These are phyloP conservation scores for Penicillium rolfsii DNA, from an alignment of 2,329 filamentous ascomycete species.

Conservation along the genomic window DNA sequence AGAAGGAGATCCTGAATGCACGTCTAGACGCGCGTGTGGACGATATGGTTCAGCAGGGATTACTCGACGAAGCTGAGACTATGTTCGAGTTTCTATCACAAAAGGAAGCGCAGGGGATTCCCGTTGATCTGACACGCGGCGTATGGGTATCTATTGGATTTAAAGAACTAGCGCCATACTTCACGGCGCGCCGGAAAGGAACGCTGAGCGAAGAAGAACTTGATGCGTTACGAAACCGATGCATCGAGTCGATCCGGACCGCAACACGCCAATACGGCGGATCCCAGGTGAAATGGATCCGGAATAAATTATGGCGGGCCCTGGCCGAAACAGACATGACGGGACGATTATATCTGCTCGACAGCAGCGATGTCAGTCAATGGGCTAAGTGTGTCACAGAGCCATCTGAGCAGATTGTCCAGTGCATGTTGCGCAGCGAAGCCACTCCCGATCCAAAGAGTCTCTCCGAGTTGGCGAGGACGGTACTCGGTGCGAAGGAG, in stretches of 20 bases:
- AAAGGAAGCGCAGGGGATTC: conserved; percentile 52
- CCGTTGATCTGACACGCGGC: conserved; percentile 73
- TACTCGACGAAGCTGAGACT: conserved; percentile 64
- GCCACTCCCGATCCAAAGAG: conserved; percentile 59
- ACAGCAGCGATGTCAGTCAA: conserved; percentile 69
- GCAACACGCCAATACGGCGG: conserved; percentile 87
- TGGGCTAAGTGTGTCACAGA: conserved; percentile 68
- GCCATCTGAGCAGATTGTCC: conserved; percentile 65
- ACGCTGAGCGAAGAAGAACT: conserved; percentile 46
- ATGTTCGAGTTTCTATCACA: conserved; percentile 55
- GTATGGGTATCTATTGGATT: conserved; percentile 98
- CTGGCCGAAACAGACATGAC: conserved; percentile 59
- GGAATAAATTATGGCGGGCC: conserved; percentile 74
- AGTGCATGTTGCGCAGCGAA: conserved; percentile 64
- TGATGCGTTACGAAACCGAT: conserved; percentile 59
- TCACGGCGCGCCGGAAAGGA: conserved; percentile 51
- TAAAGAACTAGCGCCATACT: conserved; percentile 81
- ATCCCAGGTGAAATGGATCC: conserved; percentile 84
- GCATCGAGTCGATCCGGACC: conserved; percentile 75
- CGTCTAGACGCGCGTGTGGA: conserved; percentile 79
- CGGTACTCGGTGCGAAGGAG: conserved; percentile 62
- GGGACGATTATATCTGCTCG: conserved; percentile 72
- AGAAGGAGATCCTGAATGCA: conserved; percentile 66
- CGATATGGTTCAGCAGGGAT: conserved; percentile 73
- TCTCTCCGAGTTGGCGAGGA: conserved; percentile 60